Conservation (phyloP, 75 land plant species). For the Cunninghamia lanceolata region DNA sequence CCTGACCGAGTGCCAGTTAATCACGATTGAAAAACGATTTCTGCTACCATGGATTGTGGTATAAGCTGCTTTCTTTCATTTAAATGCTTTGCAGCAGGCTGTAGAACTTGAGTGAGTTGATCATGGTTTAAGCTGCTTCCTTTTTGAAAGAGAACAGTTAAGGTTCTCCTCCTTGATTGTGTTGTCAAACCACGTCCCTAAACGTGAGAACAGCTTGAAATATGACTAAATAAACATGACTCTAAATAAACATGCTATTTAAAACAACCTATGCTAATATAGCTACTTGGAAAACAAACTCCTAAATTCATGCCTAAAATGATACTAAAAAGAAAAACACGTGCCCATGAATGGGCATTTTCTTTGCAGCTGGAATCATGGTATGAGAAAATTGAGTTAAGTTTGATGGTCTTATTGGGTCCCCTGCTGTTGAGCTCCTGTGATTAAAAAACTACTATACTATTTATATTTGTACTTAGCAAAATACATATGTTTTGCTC, state of each 20-base stretch:
- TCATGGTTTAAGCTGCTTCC: background rate
- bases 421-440: too few relatives aligned
- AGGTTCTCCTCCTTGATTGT: background rate
- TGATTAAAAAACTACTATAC: too few relatives aligned
- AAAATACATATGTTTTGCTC: too few relatives aligned
- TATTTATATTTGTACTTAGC: too few relatives aligned
- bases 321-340: background rate
- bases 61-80: background rate
- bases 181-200: background rate
- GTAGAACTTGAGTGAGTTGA: background rate
- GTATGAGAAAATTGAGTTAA: background rate
- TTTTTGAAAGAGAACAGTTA: background rate
- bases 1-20: too few relatives aligned
- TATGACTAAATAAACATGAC: background rate
- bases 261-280: background rate
- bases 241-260: background rate
- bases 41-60: background rate
- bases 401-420: too few relatives aligned
- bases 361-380: background rate
- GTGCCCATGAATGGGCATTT: background rate
- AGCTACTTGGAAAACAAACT: background rate
- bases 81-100: background rate
- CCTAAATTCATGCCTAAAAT: background rate
- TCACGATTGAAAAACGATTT: too few relatives aligned
- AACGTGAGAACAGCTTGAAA: background rate